Evolutionary conservation across 495 filamentous ascomycete species (phyloP).

Genomic region (Delitschia confertaspora): DNA sequence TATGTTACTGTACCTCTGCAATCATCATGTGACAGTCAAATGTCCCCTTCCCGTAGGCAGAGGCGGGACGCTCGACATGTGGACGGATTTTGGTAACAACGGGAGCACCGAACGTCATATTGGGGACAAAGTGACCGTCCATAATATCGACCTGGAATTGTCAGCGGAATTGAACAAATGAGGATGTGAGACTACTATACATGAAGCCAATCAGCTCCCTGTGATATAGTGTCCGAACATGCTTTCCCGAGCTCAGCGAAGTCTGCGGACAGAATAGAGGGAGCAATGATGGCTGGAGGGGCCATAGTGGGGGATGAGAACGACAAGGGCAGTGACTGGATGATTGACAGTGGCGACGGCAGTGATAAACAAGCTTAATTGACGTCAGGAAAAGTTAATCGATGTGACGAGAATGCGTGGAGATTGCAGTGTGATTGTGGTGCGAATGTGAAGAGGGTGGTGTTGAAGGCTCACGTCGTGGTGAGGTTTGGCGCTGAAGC

Average conservation of each 20-base stretch:
- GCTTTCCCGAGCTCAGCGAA: constrained; percentile 79
- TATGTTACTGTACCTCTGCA: constrained; percentile 80
- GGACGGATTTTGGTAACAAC: constrained; percentile 87
- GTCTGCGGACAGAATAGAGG: constrained; percentile 94
- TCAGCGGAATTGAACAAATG: constrained; percentile 15
- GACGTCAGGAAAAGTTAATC: too few species aligned
- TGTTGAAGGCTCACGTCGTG: too few species aligned
- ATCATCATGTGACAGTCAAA: constrained; percentile 99
- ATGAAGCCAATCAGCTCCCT: constrained; percentile 87
- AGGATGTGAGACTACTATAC: constrained; percentile 35
- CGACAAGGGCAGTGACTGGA: not conserved
- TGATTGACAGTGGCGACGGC: not conserved
- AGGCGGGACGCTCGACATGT: constrained; percentile 58
- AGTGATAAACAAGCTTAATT: too few species aligned
- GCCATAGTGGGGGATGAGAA: constrained; percentile 48
- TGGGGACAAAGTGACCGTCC: constrained; percentile 96
- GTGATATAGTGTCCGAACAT: constrained; percentile 70
- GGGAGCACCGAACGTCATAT: constrained; percentile 92
- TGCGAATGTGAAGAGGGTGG: too few species aligned
- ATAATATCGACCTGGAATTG: constrained; percentile 29
- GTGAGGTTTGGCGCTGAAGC: too few species aligned
- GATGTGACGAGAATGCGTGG: too few species aligned
- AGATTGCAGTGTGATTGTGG: too few species aligned
- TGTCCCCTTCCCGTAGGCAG: constrained; percentile 64
- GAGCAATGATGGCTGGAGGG: constrained; percentile 86